A percentile compares a stretch with the other conserved stretches of the same genome.
Conservation (phyloP, 495 filamentous ascomycete species). For the Penicillium tannophilum region DNA sequence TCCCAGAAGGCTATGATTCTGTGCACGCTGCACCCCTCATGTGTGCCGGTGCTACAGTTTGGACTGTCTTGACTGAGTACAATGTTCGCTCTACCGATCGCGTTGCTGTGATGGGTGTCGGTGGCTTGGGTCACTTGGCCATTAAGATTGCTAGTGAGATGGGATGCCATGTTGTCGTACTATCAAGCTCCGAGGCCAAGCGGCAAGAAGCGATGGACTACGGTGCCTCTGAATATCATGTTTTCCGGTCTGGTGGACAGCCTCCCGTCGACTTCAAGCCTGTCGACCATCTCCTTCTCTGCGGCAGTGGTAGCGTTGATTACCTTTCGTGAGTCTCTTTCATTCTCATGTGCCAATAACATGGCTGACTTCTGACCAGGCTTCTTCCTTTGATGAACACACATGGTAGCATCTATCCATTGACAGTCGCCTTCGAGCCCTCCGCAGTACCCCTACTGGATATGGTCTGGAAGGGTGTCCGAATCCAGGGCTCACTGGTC, state of each 20-base stretch:
- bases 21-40: slow-evolving; percentile 54
- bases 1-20: slow-evolving; percentile 50
- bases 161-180: slow-evolving; percentile 59
- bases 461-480: slow-evolving; percentile 49
- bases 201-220: slow-evolving; percentile 53
- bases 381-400: slow-evolving; percentile 45
- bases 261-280: slow-evolving; percentile 28
- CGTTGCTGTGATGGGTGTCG: slow-evolving; percentile 58
- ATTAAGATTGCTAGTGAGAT: slow-evolving; percentile 61
- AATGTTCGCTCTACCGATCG: slow-evolving; percentile 43
- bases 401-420: slow-evolving; percentile 50
- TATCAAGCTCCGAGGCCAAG: slow-evolving; percentile 56
- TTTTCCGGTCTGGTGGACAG: slow-evolving; percentile 29
- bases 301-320: slow-evolving; percentile 31
- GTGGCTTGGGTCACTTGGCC: slow-evolving; percentile 62
- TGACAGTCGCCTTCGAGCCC: slow-evolving; percentile 48
- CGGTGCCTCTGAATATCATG: slow-evolving; percentile 56
- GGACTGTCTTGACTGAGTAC: slow-evolving; percentile 46
- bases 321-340: slow-evolving; percentile 29
- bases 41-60: slow-evolving; percentile 62
- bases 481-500: slow-evolving; percentile 57
- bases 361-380: slow-evolving; percentile 3
- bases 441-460: slow-evolving; percentile 50
- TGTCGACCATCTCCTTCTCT: slow-evolving; percentile 35
- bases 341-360: not conserved